Conservation (phyloP, 768 basidiomycete species). For the Russula emetica region DNA sequence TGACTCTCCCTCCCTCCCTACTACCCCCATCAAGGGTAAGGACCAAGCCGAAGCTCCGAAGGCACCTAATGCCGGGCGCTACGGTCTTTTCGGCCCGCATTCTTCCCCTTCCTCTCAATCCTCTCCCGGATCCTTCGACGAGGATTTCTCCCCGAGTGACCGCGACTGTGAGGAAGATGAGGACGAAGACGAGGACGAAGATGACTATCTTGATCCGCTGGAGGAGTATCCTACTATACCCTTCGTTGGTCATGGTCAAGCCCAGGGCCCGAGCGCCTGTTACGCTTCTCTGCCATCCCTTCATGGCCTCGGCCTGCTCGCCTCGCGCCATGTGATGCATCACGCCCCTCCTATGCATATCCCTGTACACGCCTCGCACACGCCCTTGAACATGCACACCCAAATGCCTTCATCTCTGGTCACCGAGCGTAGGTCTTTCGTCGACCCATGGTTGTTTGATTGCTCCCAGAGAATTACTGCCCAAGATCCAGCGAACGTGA, state of each 20-base stretch:
- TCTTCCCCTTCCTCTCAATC: conserved; percentile 43
- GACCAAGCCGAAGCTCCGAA: conserved; percentile 29
- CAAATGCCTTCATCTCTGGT: conserved; percentile 9
- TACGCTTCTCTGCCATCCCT: conserved; percentile 25
- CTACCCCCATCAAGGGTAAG: conserved; percentile 30
- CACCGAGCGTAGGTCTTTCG: conserved; percentile 19
- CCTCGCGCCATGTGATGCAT: conserved; percentile 25
- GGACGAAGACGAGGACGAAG: conserved; percentile 50
- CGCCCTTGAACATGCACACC: conserved; percentile 16
- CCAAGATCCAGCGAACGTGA: not conserved
- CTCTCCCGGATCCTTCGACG: conserved; percentile 37
- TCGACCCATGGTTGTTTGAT: conserved; percentile 24
- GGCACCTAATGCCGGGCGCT: conserved; percentile 53
- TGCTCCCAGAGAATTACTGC: conserved; percentile 1
- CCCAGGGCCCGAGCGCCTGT: conserved; percentile 16
- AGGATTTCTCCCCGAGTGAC: conserved; percentile 30
- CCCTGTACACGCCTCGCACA: conserved; percentile 18
- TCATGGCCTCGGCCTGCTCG: conserved; percentile 27
- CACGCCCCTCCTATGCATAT: conserved; percentile 18
- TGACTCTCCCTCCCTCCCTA: conserved; percentile 16
- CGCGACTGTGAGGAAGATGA: conserved; percentile 16
- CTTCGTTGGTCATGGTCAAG: conserved; percentile 10
- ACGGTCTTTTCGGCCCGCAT: conserved; percentile 45
- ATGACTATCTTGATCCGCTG: conserved; percentile 47
- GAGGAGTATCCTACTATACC: conserved; percentile 24